Base-by-base conservation (phyloP, 2,329 filamentous ascomycete genomes). In the Fusarium sp. region DNA sequence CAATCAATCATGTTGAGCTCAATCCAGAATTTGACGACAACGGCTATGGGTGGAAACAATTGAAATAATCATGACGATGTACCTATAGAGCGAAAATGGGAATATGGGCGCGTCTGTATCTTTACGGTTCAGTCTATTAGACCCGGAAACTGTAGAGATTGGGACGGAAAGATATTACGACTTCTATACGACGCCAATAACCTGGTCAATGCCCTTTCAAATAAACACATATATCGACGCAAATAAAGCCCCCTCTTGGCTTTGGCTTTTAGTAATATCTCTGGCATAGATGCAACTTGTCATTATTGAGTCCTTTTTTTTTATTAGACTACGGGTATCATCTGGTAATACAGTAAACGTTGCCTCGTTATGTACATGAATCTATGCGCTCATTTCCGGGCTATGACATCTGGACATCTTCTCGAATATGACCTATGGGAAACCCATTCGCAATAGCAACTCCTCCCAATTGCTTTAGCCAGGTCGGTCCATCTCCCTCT, bases 361-460 rank as follows among this genome's bases (percentile, higher is more conserved):
- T 26, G 16, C 36, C 40, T 46, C 58, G 20, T 54, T 34, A 28
- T 34, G 12, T 56, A 20, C 30, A 56, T 26, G 11, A 33, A 40
- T 13, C 13, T 26, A 31, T 38, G 15, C 26, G 26, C 11, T 51
- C 16, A 8, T 37, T 16, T 26, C 12, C 13, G n/a, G n/a, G 53
- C 28, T 50, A 69, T 28, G 57, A 38, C 59, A 52, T 36, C 8
- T 49, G 37, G 13, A 45, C 47, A 33, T 64, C 63, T 36, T 50
- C 36, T 3, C 40, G 58, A 7, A 61, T 15, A 28, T 72, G 53
- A 11, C 63, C 68, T 23, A 79, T 69, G 15, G 79, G 79, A 31
- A 80, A 80, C 2, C 79, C 79, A 30, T 62, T 76, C 8, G 77
- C 78, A 53, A 80, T 76, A 1, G 76, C 74, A 8, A 74, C 76